phyloP scores from a whole-genome alignment of 2,329 filamentous ascomycete genomes.

The Cadophora gregata region DNA sequence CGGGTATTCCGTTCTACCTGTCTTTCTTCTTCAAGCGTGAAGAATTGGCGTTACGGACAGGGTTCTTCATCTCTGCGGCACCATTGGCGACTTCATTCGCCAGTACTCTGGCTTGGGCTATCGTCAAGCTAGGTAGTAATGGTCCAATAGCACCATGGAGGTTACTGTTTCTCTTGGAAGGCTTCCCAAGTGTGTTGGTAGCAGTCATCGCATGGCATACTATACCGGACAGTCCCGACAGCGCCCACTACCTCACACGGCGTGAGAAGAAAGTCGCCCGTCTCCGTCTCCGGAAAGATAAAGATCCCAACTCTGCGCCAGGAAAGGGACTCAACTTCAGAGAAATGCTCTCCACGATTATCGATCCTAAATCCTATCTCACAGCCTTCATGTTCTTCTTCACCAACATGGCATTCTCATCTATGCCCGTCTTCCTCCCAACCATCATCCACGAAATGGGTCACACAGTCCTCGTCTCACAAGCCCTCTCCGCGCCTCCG shows the following conservation, averaged over 20 bases:
- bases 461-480: slow-evolving; percentile 68
- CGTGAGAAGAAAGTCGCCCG: slow-evolving; percentile 74
- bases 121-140: slow-evolving; percentile 69
- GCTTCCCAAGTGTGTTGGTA: slow-evolving; percentile 80
- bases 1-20: slow-evolving; percentile 67
- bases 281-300: slow-evolving; percentile 62
- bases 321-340: slow-evolving; percentile 53
- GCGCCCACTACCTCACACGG: slow-evolving; percentile 65
- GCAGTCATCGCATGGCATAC: slow-evolving; percentile 75
- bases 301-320: slow-evolving; percentile 27
- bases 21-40: slow-evolving; percentile 68
- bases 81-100: slow-evolving; percentile 82
- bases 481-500: slow-evolving; percentile 81
- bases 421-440: slow-evolving; percentile 85
- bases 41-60: slow-evolving; percentile 85
- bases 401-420: slow-evolving; percentile 87
- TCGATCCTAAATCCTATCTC: slow-evolving; percentile 74
- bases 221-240: slow-evolving; percentile 77
- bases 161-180: slow-evolving; percentile 83
- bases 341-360: slow-evolving; percentile 64
- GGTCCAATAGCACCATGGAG: slow-evolving; percentile 82
- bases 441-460: slow-evolving; percentile 81
- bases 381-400: slow-evolving; percentile 85
- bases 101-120: slow-evolving; percentile 78
- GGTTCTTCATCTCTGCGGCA: slow-evolving; percentile 87